A percentile compares a stretch with the other conserved stretches of the same genome.
These are phyloP conservation scores for Thielaviopsis euricoi DNA, from an alignment of 2,329 filamentous ascomycete species.

Conservation along the genomic window DNA sequence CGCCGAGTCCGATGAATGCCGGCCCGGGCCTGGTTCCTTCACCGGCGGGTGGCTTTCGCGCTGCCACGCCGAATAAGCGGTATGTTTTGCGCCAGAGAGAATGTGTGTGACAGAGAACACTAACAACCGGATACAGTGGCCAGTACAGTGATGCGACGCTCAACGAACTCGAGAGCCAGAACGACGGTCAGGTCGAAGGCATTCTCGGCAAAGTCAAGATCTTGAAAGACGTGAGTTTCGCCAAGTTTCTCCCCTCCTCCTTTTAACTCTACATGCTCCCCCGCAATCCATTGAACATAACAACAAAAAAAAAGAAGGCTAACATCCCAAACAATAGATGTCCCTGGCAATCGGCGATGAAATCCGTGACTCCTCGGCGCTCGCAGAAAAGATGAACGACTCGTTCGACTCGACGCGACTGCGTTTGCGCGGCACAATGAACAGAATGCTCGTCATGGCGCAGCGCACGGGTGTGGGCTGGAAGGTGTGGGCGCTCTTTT, in stretches of 20 bases:
- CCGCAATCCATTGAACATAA: neutral
- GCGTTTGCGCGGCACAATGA: slow-evolving; percentile 82
- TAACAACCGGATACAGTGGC: slow-evolving; percentile 34
- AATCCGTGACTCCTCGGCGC: slow-evolving; percentile 73
- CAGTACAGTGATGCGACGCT: slow-evolving; percentile 88
- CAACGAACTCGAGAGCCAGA: slow-evolving; percentile 88
- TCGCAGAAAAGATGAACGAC: slow-evolving; percentile 93
- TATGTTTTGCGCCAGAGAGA: slow-evolving; percentile 24
- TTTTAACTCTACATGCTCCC: neutral
- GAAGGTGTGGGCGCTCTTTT: slow-evolving; percentile 87
- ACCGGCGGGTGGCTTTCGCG: slow-evolving; percentile 31
- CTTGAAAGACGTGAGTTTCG: slow-evolving; percentile 61
- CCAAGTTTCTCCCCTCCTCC: neutral
- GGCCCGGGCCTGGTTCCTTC: neutral
- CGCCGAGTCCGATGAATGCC: slow-evolving; percentile 2
- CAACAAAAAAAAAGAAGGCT: neutral
- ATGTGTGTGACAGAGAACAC: neutral
- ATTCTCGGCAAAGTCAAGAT: slow-evolving; percentile 79
- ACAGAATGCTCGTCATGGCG: slow-evolving; percentile 90
- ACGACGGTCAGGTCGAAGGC: slow-evolving; percentile 78
- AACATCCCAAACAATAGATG: slow-evolving; percentile 37
- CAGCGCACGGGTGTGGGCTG: slow-evolving; percentile 87
- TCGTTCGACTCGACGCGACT: slow-evolving; percentile 73
- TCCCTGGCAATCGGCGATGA: slow-evolving; percentile 88
- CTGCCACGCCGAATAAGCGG: slow-evolving; percentile 57